Percentiles rank a stretch among this genome's conserved stretches.
phyloP scores from a whole-genome alignment of 805 yeast species.

The Saccharomycopsis malanga region DNA sequence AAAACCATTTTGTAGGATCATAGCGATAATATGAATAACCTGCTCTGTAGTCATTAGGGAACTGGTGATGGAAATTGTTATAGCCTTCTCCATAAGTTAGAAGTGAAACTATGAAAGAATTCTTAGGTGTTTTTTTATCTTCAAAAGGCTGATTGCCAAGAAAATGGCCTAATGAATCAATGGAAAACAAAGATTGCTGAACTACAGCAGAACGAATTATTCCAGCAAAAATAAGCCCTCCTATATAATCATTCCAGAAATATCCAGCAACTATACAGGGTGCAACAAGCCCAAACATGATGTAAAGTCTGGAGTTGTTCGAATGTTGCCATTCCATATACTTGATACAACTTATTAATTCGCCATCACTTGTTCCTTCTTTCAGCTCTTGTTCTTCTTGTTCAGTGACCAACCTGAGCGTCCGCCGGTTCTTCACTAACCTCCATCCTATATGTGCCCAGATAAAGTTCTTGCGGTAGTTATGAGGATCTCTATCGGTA shows the following conservation, averaged over 20 bases:
- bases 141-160: conserved; percentile 69
- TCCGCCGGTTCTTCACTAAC: conserved; percentile 36
- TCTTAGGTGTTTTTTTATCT: conserved; percentile 66
- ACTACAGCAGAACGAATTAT: conserved; percentile 59
- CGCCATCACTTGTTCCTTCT: conserved; percentile 3
- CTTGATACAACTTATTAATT: conserved; percentile 52
- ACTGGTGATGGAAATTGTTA: conserved; percentile 93
- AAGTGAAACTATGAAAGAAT: conserved; percentile 44
- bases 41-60: conserved; percentile 83
- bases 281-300: conserved; percentile 45
- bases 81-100: conserved; percentile 86
- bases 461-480: conserved; percentile 68
- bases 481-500: conserved; percentile 84
- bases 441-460: conserved; percentile 91
- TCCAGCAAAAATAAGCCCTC: conserved; percentile 79
- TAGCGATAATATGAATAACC: conserved; percentile 64
- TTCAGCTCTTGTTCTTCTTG: conserved; percentile 12
- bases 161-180: conserved; percentile 80
- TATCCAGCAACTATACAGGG: conserved; percentile 63
- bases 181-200: conserved; percentile 73
- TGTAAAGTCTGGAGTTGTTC: conserved; percentile 52
- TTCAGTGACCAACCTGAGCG: conserved; percentile 4
- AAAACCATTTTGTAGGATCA: conserved; percentile 83
- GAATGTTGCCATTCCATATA: conserved; percentile 63
- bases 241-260: conserved; percentile 65